Percentiles rank a stretch among this genome's conserved stretches.
Conservation (phyloP, 371 early-diverging fungal genomes). For the Mortierella sp. region DNA sequence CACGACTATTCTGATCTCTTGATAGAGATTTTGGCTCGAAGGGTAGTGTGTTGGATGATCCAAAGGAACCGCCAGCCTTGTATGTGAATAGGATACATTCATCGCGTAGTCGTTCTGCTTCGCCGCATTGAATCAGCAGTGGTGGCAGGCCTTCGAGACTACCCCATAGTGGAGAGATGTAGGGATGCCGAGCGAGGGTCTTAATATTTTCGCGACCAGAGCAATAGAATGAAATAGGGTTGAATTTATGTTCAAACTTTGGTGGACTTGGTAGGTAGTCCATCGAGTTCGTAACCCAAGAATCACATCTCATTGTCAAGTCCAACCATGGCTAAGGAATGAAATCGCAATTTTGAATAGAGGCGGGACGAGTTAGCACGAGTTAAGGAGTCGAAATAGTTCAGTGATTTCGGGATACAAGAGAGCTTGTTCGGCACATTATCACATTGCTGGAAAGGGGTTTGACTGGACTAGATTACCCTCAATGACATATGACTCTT, state of each 20-base stretch:
- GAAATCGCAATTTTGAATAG: background rate
- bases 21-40: background rate
- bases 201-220: constrained; percentile 33
- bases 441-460: constrained; percentile 4
- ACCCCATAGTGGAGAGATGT: constrained; percentile 57
- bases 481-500: constrained; percentile 24
- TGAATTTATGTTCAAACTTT: constrained; percentile 37
- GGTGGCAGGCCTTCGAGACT: constrained; percentile 59
- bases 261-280: constrained; percentile 57
- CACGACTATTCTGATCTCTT: constrained; percentile 1
- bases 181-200: constrained; percentile 48
- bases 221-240: constrained; percentile 43
- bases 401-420: constrained; percentile 9
- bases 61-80: constrained; percentile 41
- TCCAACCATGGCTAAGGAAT: constrained; percentile 58
- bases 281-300: constrained; percentile 41
- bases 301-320: constrained; percentile 54
- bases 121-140: constrained; percentile 60
- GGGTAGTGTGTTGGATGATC: constrained; percentile 19
- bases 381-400: background rate
- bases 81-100: constrained; percentile 53
- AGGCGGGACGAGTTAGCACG: background rate
- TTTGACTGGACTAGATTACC: background rate
- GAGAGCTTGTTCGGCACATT: constrained; percentile 3
- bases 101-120: constrained; percentile 55